Evolutionary conservation across 257 asterid species (phyloP).

Genomic region (Ilex aquifolium): DNA sequence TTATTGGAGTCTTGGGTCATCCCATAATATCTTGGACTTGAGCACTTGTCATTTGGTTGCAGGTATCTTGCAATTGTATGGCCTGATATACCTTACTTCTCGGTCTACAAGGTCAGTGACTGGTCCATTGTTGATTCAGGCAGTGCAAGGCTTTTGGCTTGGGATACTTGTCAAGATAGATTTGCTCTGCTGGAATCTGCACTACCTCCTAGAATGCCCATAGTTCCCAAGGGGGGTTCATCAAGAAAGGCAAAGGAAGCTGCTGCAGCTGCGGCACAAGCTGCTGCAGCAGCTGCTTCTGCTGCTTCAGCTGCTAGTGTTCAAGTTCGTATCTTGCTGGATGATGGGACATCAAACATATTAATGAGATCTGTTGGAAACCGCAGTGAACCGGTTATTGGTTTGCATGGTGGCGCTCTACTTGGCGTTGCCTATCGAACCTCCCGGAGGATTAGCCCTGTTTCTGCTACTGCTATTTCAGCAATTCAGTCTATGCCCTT

Average conservation of each 20-base stretch:
- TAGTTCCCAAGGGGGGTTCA: slow-evolving; percentile 83
- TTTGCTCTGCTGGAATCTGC: slow-evolving; percentile 87
- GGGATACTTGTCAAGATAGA: slow-evolving; percentile 95
- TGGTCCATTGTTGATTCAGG: slow-evolving; percentile 99
- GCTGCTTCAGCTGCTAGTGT: slow-evolving; percentile 93
- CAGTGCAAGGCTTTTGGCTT: slow-evolving; percentile 93
- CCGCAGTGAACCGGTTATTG: slow-evolving; percentile 84
- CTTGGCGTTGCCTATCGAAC: slow-evolving; percentile 97
- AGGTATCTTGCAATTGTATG: slow-evolving; percentile 90
- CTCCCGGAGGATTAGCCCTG: slow-evolving; percentile 79
- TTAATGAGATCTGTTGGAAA: slow-evolving; percentile 92
- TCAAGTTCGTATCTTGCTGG: slow-evolving; percentile 90
- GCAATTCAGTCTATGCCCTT: slow-evolving; percentile 88
- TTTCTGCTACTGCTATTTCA: slow-evolving; percentile 74
- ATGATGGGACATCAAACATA: slow-evolving; percentile 96
- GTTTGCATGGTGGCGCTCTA: slow-evolving; percentile 91
- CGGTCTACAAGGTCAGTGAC: slow-evolving; percentile 86
- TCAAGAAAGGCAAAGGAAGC: slow-evolving; percentile 96
- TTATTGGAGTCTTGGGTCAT: background rate
- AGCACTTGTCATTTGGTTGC: slow-evolving; percentile 19
- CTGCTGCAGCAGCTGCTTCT: slow-evolving; percentile 86
- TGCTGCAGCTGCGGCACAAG: slow-evolving; percentile 93
- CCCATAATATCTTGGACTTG: background rate
- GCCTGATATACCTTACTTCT: slow-evolving; percentile 99
- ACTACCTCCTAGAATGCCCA: slow-evolving; percentile 83